Conservation (phyloP, 2,329 filamentous ascomycete species). For the Phoma sp. region DNA sequence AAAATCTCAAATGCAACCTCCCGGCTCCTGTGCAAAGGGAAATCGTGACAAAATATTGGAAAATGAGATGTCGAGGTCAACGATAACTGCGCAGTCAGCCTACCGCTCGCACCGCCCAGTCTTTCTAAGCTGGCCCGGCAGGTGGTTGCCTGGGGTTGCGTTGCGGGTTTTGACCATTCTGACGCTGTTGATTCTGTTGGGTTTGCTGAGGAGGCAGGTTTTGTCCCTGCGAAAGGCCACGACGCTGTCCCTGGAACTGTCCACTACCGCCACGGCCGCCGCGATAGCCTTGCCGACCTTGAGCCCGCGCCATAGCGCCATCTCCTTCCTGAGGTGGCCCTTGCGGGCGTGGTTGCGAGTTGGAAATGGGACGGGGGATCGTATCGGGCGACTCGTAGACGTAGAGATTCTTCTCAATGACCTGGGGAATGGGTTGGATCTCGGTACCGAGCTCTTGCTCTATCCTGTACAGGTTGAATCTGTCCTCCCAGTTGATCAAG, state of each 20-base stretch:
- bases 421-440: conserved; percentile 92
- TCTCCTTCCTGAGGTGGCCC: conserved; percentile 40
- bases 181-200: conserved; percentile 38
- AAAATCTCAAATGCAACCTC: conserved; percentile 32
- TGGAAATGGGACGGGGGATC: conserved; percentile 83
- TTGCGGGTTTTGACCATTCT: conserved; percentile 47
- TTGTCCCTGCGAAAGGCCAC: conserved; percentile 29
- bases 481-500: conserved; percentile 98
- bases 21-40: conserved; percentile 39
- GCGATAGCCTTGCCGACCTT: conserved; percentile 40
- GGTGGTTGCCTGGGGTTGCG: conserved; percentile 45
- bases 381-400: conserved; percentile 97
- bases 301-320: conserved; percentile 29
- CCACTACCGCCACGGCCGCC: conserved; percentile 47
- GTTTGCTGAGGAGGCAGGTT: conserved; percentile 25
- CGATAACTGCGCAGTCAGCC: conserved; percentile 43
- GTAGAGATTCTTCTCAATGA: conserved; percentile 97
- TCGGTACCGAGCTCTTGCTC: conserved; percentile 97
- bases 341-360: conserved; percentile 49
- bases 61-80: conserved; percentile 29
- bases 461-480: conserved; percentile 98
- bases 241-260: conserved; percentile 42
- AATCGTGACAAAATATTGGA: conserved; percentile 37
- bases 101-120: conserved; percentile 16
- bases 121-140: conserved; percentile 39